Base-by-base conservation (phyloP, 2,329 filamentous ascomycete species). In the Leptographium flavum region DNA sequence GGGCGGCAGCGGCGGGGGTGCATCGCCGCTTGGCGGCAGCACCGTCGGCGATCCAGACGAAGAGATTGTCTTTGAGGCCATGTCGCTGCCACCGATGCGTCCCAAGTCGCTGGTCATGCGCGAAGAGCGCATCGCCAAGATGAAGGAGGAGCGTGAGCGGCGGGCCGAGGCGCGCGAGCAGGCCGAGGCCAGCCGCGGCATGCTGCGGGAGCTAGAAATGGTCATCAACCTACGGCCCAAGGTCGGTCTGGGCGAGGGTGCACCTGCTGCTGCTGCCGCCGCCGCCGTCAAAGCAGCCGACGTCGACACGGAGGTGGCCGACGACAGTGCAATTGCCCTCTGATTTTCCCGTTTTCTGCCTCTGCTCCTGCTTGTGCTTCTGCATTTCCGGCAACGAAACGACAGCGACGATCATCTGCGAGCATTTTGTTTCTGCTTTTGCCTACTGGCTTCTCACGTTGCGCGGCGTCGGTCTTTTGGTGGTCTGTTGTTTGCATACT, bases 141-240 rank as follows among this genome's bases (percentile, higher is more conserved):
- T 95, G 69, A 82, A 83, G 55, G 88, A 94, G 58, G 90, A 96
- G 38, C 75, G 90, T 47, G 79, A 79, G 45, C 76, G 76, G 50
- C 83, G 85, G 57, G 81, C 83, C 19, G 70, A 77, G 35, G 68
- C 79, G 35, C 76, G 79, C 45, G 84, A 88, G 54, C 82, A 83
- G 57, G 69, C 78, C 38, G 87, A 95, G 50, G 83, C 86, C 11
- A 93, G 79, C 51, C 84, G 80, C 37, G 86, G 83, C 54, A 94
- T 98, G 86, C 73, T 98, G 51, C 80, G 83, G 51, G 92, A 98
- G 64, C 70, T 98, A 47, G 87, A 95, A 66, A 90, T 85, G 52
- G 77, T 98, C 49, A 93, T 96, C 59, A 76, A 69, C 57, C 63
- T 69, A 30, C 52, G 52, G 35, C 52, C 50, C 32, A 51, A 50